Base-by-base conservation (phyloP, 2,329 filamentous ascomycete species). In the Xylariaceae sp. region DNA sequence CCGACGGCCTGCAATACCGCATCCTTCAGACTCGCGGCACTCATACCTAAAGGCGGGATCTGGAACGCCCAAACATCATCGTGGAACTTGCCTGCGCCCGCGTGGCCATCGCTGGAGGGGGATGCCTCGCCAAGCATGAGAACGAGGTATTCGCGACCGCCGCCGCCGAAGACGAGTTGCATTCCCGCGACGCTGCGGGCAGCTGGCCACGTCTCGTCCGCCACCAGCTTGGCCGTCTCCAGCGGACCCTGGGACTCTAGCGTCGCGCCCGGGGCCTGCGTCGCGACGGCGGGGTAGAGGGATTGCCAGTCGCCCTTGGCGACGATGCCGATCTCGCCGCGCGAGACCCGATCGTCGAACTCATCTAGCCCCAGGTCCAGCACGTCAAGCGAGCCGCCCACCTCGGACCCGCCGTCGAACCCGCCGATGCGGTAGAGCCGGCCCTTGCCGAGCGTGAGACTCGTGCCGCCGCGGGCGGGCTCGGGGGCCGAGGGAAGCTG, bases 391-490 rank as follows among this genome's bases (percentile, higher is more conserved):
- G 74, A 72, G 0, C 85, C 87, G 13, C 87, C 87, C 36, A 87
- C 69, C 55, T 90, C 85, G 4, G 9, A 17, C 34, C 73, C 68
- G 1, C 85, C 87, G 60, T 91, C 85, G 53, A 83, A 91, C 0
- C 89, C 89, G 47, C 88, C 87, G 68, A 89, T 90, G 19, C 88
- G 76, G 64, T 84, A 94, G 6, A 95, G 62, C 18, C 79, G 76
- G 18, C 78, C 78, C 40, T 76, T 73, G 34, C 73, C 73, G 39
- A 83, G 74, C 1, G 82, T 78, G 19, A 94, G 79, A 3, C 79
- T 78, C 0, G 85, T 68, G 2, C 86, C 87, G 17, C 81, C 81
- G 36, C 87, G 74, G 0, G 77, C 67, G 7, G 82, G 77, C 1
- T 75, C 82, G 0, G 86, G 86, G 0, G 86, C 87, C 7, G 77